Percentiles rank a stretch among this genome's conserved stretches.
These are phyloP conservation scores for Verticillium zaregamsianum DNA, from an alignment of 2,329 filamentous ascomycete genomes.

Conservation along the genomic window DNA sequence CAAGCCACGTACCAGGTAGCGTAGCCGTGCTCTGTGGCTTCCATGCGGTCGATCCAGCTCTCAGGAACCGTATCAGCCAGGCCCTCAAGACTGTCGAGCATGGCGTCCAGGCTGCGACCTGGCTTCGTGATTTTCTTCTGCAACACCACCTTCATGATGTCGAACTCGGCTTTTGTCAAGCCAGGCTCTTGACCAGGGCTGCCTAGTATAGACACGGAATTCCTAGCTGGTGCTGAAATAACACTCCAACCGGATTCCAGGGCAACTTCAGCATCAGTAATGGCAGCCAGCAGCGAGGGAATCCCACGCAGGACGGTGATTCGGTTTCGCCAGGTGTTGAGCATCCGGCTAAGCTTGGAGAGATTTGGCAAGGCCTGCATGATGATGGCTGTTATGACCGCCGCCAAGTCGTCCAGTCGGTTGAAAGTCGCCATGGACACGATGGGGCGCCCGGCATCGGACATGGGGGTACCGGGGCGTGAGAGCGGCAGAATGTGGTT, in stretches of 20 bases:
- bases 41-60: constrained; percentile 82
- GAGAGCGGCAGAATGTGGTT: constrained; percentile 67
- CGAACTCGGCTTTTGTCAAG: constrained; percentile 40
- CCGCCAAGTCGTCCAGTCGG: constrained; percentile 83
- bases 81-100: constrained; percentile 85
- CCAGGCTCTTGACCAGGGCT: constrained; percentile 16
- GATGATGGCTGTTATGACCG: constrained; percentile 85
- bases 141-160: constrained; percentile 59
- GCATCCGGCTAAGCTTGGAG: constrained; percentile 66
- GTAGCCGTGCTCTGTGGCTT: constrained; percentile 72
- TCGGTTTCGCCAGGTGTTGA: constrained; percentile 75
- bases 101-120: constrained; percentile 72
- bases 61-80: constrained; percentile 80
- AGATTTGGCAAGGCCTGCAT: constrained; percentile 83
- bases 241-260: constrained; percentile 64
- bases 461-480: constrained; percentile 42
- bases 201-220: constrained; percentile 3
- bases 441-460: constrained; percentile 37
- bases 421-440: constrained; percentile 51
- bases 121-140: constrained; percentile 65
- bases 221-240: constrained; percentile 32
- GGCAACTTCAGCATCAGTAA: constrained; percentile 63
- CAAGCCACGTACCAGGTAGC: constrained; percentile 76
- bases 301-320: constrained; percentile 71
- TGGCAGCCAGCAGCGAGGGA: constrained; percentile 60